phyloP scores from a whole-genome alignment of 2,329 filamentous ascomycete genomes.

The Amylocarpus encephaloides region DNA sequence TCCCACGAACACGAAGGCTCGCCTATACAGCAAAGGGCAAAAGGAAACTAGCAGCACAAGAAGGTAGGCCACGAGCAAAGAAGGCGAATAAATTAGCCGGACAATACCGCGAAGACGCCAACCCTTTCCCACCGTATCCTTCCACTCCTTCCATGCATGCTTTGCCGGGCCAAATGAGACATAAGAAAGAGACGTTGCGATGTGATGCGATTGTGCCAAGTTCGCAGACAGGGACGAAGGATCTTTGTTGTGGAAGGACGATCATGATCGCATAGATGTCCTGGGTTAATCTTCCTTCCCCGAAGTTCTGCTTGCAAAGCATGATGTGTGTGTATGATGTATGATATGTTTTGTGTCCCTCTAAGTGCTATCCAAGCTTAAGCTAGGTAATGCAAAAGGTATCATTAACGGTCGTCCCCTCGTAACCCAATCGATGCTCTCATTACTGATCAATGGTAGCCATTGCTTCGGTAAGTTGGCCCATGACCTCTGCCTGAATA shows the following conservation, averaged over 20 bases:
- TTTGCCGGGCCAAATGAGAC: too few species aligned
- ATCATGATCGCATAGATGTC: background rate
- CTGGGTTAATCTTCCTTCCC: too few species aligned
- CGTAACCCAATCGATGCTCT: slow-evolving; percentile 5
- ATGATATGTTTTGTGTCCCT: background rate
- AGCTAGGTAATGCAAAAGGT: slow-evolving; percentile 21
- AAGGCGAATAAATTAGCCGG: background rate
- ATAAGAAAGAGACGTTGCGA: too few species aligned
- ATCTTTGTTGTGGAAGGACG: too few species aligned
- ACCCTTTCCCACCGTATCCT: too few species aligned
- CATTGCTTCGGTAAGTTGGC: slow-evolving; percentile 29
- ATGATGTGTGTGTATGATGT: background rate
- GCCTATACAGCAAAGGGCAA: background rate
- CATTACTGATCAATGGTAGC: slow-evolving; percentile 24
- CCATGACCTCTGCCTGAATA: slow-evolving; percentile 31
- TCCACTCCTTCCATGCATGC: too few species aligned
- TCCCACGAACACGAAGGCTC: background rate
- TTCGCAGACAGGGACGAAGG: too few species aligned
- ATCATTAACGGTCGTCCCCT: slow-evolving; percentile 13
- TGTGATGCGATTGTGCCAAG: too few species aligned
- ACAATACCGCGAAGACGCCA: too few species aligned
- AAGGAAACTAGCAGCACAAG: background rate
- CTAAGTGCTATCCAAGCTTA: slow-evolving; percentile 19
- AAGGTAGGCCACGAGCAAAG: background rate
- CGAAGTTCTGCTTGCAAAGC: background rate